Conservation (phyloP, 805 yeast genomes). For the Lipomyces anomalus region DNA sequence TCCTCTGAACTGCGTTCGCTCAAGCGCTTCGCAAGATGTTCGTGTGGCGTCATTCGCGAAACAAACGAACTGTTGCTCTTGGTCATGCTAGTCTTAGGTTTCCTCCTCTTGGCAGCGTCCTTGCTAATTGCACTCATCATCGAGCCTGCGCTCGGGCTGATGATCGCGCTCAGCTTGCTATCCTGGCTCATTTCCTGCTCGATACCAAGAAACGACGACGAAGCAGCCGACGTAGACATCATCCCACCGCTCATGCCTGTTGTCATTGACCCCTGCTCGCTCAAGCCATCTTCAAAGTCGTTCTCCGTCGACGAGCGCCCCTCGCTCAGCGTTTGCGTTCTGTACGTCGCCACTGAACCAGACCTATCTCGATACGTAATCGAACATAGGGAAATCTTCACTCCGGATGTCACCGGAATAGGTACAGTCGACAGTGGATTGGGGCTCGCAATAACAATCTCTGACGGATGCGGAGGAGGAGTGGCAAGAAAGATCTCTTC, state of each 20-base stretch:
- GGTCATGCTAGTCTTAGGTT: constrained; percentile 34
- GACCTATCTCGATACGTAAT: constrained; percentile 15
- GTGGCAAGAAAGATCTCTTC: constrained; percentile 31
- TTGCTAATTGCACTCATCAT: constrained; percentile 5
- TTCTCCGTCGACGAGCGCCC: constrained; percentile 3
- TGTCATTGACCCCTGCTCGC: constrained; percentile 4
- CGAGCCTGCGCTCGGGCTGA: constrained; percentile 11
- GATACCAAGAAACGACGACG: constrained; percentile 4
- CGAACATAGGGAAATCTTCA: constrained; percentile 21
- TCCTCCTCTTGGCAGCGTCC: constrained; percentile 19
- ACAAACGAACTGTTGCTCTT: constrained; percentile 38
- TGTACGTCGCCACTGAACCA: constrained; percentile 6
- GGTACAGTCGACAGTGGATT: constrained; percentile 36
- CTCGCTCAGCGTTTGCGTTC: constrained; percentile 4
- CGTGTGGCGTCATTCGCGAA: constrained; percentile 35
- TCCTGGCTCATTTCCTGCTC: constrained; percentile 1
- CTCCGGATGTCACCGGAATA: constrained; percentile 25
- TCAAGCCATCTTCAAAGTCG: constrained; percentile 1
- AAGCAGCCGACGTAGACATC: not conserved
- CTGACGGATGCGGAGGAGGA: constrained; percentile 37
- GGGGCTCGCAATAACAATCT: constrained; percentile 31
- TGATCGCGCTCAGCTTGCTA: constrained; percentile 10
- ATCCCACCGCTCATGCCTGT: constrained; percentile 3
- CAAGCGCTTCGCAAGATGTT: constrained; percentile 32
- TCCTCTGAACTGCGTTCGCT: constrained; percentile 30